Evolutionary conservation across 2,329 filamentous ascomycete genomes (phyloP).

Genomic region (Exophiala mesophila): DNA sequence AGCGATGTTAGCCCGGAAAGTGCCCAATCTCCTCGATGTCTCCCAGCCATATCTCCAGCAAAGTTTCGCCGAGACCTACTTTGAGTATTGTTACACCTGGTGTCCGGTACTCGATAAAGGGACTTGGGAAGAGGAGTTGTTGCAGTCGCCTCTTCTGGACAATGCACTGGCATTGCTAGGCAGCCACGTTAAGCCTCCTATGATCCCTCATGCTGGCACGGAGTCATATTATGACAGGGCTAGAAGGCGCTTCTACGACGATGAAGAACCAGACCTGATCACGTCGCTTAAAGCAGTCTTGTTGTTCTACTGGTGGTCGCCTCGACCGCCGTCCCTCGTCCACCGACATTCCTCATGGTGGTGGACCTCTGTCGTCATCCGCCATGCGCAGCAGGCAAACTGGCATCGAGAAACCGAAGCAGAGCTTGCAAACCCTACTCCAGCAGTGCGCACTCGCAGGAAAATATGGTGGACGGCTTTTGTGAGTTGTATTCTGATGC

Average conservation of each 20-base stretch:
- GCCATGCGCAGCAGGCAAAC: conserved; percentile 43
- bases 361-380: conserved; percentile 43
- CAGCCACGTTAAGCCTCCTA: conserved; percentile 40
- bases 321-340: conserved; percentile 34
- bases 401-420: conserved; percentile 37
- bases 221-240: conserved; percentile 39
- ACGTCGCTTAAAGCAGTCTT: conserved; percentile 35
- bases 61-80: conserved; percentile 42
- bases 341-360: conserved; percentile 44
- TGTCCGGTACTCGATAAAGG: conserved; percentile 39
- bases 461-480: conserved; percentile 43
- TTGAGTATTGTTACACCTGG: conserved; percentile 41
- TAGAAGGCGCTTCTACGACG: conserved; percentile 37
- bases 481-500: conserved; percentile 4
- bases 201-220: conserved; percentile 38
- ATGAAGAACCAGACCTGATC: conserved; percentile 38
- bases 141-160: conserved; percentile 22
- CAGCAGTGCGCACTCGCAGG: conserved; percentile 30
- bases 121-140: conserved; percentile 30
- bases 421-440: conserved; percentile 4
- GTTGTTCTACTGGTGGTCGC: conserved; percentile 46
- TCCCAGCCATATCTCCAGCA: conserved; percentile 33
- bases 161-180: conserved; percentile 39
- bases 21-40: conserved; percentile 22
- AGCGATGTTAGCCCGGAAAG: neutral